These are phyloP conservation scores for Sporobolus alterniflorus DNA, from an alignment of 202 grass and related monocot genomes.

Conservation along the genomic window DNA sequence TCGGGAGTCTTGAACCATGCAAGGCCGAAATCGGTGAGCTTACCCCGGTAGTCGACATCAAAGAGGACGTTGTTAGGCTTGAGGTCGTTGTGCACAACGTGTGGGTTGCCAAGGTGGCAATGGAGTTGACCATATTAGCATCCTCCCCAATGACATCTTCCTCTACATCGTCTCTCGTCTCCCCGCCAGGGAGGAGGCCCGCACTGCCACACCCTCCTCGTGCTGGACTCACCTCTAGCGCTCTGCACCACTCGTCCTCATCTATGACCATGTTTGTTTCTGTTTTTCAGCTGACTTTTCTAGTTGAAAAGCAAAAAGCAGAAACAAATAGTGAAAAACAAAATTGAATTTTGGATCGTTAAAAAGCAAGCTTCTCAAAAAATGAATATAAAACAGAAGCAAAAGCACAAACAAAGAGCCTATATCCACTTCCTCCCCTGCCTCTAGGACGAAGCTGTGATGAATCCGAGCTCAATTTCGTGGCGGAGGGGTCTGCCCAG, in stretches of 20 bases:
- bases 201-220: conserved; percentile 4
- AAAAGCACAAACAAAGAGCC: no score
- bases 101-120: neutral
- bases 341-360: no score
- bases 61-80: conserved; percentile 97
- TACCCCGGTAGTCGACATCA: conserved; percentile 65
- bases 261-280: conserved; percentile 16
- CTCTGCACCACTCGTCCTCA: conserved; percentile 23
- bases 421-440: no score
- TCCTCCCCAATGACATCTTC: conserved; percentile 21
- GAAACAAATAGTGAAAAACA: no score
- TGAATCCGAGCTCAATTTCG: no score
- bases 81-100: conserved; percentile 91
- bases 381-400: no score
- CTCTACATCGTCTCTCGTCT: neutral
- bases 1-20: conserved; percentile 68
- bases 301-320: no score
- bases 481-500: no score
- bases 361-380: no score
- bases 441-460: no score
- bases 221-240: conserved; percentile 2
- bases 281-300: no score
- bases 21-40: conserved; percentile 89
- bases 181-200: conserved; percentile 19
- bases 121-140: conserved; percentile 8